Base-by-base conservation (phyloP, 371 early-diverging fungal species). In the Mucor racemosus region DNA sequence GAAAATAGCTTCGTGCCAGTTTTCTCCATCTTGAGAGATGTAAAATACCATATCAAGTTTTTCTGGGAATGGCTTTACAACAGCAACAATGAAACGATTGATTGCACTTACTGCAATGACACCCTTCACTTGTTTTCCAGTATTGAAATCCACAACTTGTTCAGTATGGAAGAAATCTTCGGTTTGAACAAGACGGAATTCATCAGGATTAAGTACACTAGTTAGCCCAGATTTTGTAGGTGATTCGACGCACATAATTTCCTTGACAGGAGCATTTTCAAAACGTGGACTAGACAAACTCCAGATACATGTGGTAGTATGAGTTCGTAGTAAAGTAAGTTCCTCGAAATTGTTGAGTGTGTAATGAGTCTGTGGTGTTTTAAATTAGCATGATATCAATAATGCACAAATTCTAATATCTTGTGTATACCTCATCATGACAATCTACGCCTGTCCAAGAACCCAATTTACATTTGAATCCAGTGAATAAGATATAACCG, bases 291-390 rank as follows among this genome's bases (percentile, higher is more conserved):
- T 87, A 0, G 89, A 87, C 3, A 76, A 60, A 21, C 85, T 89
- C 91, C 92, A 95, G 33, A 86, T 77, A 70, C 95, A 95, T 19
- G 80, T 83, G 11, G 84, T 64, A 0, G 85, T 80, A 69, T 87
- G 82, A 1, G 72, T 62, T 19, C 90, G 77, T 26, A 94, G 76
- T 36, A 75, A 62, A 5, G 78, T 80, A 3, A 78, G 35, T 14
- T 88, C 74, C 8, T 77, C 78, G 73, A 92, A 92, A 53, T 84
- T 86, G 68, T 92, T 88, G 41, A 68, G 74, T 17, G 93, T 91
- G 73, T 89, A 90, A 64, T 78, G 90, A 7, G 88, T 78, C 88
- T 91, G 19, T 48, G 38, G 38, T 11, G 19, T 48, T 21, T 48
- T 5, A 41, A 41, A 41, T 41, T 41, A 15, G 42, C 42, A 41